Evolutionary conservation across 2,329 filamentous ascomycete genomes (phyloP), one percentile per base, ranked within the genome.

Genomic region (Exophiala sp.): DNA sequence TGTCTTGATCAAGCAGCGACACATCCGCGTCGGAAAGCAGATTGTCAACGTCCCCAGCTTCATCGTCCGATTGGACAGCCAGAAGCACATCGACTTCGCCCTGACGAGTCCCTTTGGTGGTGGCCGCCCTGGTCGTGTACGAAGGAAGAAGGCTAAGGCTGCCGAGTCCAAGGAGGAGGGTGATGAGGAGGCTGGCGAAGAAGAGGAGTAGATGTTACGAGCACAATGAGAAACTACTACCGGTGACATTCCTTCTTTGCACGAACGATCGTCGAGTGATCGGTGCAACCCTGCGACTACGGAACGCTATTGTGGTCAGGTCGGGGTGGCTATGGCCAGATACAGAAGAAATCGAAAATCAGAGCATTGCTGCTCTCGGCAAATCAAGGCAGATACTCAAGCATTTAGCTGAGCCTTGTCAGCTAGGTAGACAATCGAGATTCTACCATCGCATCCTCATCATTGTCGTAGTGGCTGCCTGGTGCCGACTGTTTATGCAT

Each of bases 31-130:
- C 75, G 94, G 94, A 80, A 99, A 99, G 89, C 94, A 99, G 85
- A 97, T 99, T 75, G 94, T 99, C 85, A 99, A 99, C 80, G 94
- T 99, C 59, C 94, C 94, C 65, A 97, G 92, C 52, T 99, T 96
- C 88, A 88, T 99, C 75, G 94, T 99, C 78, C 94, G 94, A 81
- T 90, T 99, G 73, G 94, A 99, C 84, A 96, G 91, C 71, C 94
- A 99, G 87, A 99, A 99, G 89, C 94, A 99, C 88, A 97, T 99
- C 72, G 94, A 99, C 84, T 97, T 99, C 77, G 84, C 94, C 63
- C 86, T 99, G 65, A 95, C 87, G 79, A 97, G 92, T 74, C 92
- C 94, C 75, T 96, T 96, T 72, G 94, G 94, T 79, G 91, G 91
- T 75, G 94, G 94, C 74, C 91, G 94, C 70, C 90, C 91, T 71